A percentile compares a stretch with the other conserved stretches of the same genome.
These are phyloP conservation scores for Populus hybrid DNA, from an alignment of 441 rosid genomes.

Conservation along the genomic window DNA sequence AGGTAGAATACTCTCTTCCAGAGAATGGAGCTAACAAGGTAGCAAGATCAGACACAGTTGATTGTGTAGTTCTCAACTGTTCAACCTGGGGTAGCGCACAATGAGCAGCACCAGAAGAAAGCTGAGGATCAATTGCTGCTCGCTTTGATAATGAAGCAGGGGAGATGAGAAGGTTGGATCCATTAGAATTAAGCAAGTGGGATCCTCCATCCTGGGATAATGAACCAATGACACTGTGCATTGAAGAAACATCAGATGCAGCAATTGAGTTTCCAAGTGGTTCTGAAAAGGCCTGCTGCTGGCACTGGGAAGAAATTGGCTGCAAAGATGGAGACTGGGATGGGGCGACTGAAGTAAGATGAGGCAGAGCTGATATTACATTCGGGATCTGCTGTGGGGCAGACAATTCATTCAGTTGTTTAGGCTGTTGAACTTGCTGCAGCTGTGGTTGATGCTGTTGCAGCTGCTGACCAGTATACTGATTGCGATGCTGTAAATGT, in stretches of 20 bases:
- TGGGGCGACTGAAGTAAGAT: constrained; percentile 23
- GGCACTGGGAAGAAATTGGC: constrained; percentile 29
- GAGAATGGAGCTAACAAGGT: constrained; percentile 40
- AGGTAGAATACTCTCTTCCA: constrained; percentile 33
- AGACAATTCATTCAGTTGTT: constrained; percentile 31
- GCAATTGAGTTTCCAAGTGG: constrained; percentile 23
- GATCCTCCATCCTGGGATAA: constrained; percentile 27
- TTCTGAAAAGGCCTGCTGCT: constrained; percentile 38
- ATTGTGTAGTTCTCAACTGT: constrained; percentile 29
- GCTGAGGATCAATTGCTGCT: constrained; percentile 26
- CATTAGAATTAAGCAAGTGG: constrained; percentile 29
- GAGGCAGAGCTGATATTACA: constrained; percentile 26
- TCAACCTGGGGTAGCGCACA: constrained; percentile 31
- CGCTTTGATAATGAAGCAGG: constrained; percentile 32
- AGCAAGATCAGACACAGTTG: constrained; percentile 27
- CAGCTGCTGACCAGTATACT: constrained; percentile 7
- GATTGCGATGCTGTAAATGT: constrained; percentile 30
- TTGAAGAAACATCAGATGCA: constrained; percentile 22
- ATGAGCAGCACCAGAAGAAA: constrained; percentile 23
- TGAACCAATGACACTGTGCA: constrained; percentile 34
- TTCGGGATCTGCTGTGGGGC: constrained; percentile 30
- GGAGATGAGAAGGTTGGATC: constrained; percentile 24
- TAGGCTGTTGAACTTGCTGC: constrained; percentile 20
- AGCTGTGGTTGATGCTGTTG: constrained; percentile 19
- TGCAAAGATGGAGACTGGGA: constrained; percentile 32